Evolutionary conservation across 495 filamentous ascomycete genomes (phyloP), one percentile per base, ranked within the genome.

Genomic region (Lineolata rhizophorae): DNA sequence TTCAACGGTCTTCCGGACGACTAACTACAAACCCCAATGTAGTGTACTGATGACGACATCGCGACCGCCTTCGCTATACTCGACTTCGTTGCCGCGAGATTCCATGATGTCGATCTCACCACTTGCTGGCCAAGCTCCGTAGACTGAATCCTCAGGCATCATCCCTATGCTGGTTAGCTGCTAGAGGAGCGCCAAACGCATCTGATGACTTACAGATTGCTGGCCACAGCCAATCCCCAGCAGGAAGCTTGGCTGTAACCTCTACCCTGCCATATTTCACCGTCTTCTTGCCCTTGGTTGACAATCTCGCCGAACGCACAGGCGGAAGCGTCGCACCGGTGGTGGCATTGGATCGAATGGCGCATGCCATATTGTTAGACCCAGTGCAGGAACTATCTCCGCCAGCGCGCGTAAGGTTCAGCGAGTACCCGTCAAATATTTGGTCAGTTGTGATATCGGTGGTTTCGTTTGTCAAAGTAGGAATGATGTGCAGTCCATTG

Each of bases 201-300:
- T 22, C 26, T 31, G 41, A 45, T 25, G 22, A 25, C 22, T 25
- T 25, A 25, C 28, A 58, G 16, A 60, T 57, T 4, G 57, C 54
- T 5, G 56, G 54, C 54, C 55, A 58, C 0, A 57, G 33, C 56
- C 57, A 60, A 34, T 53, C 44, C 10, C 57, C 57, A 28, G 44
- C 32, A 1, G 55, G 54, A 31, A 58, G 44, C 37, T 57, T 58
- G 0, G 56, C 56, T 0, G 49, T 46, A 8, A 60, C 56, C 33
- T 58, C 57, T 13, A 60, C 50, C 11, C 46, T 41, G 4, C 57
- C 56, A 34, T 57, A 60, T 5, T 39, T 50, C 29, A 58, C 44
- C 3, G 38, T 36, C 32, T 52, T 50, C 32, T 50, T 56, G 4
- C 53, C 54, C 32, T 54, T 50, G 6, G 55, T 58, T 2, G 42